Evolutionary conservation across 176 grass and related monocot species (phyloP), one percentile per base, ranked within the genome.

Genomic region (Alopecurus myosuroides): DNA sequence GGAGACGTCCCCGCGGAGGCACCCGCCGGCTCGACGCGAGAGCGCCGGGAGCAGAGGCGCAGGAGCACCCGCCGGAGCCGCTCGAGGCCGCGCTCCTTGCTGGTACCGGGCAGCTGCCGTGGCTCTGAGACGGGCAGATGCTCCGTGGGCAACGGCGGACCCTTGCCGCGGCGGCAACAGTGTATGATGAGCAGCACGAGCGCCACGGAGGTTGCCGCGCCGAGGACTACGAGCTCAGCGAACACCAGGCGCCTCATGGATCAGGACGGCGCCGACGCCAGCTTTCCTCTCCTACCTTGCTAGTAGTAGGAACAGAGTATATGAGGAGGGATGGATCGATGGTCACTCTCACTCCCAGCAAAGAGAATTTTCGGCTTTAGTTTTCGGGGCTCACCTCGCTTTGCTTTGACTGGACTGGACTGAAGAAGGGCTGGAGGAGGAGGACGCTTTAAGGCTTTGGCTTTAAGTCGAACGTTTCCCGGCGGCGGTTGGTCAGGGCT

Each of bases 21-120:
- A n/a, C 28, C 37, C 0, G 12, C 62, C 52, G 83, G 83, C 72
- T 86, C 88, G 25, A 90, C 63, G 25, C 73, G 88, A 14, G 88
- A 49, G 34, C 62, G 69, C 61, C 62, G 77, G 23, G 78, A 62
- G 42, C 26, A 78, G 7, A 82, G 33, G 45, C 71, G 44, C 20
- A 35, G 35, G 37, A 70, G n/a, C 28, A 18, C 68, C 41, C 40
- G 53, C 3, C 53, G 20, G 12, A 66, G 69, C 34, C 31, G 34
- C 52, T 39, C 18, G 30, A 31, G n/a, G 42, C 13, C 0, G 31
- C 18, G 2, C 69, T 58, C 28, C 19, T 68, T 39, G 6, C 7
- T 26, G 31, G 56, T 1, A 13, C 3, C 6, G 18, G 13, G 22
- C 15, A 48, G 3, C 6, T 19, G 5, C 4, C 18, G 3, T 7